phyloP scores from a whole-genome alignment of 169 alveolate genomes.

The Sarcocystis neurona region DNA sequence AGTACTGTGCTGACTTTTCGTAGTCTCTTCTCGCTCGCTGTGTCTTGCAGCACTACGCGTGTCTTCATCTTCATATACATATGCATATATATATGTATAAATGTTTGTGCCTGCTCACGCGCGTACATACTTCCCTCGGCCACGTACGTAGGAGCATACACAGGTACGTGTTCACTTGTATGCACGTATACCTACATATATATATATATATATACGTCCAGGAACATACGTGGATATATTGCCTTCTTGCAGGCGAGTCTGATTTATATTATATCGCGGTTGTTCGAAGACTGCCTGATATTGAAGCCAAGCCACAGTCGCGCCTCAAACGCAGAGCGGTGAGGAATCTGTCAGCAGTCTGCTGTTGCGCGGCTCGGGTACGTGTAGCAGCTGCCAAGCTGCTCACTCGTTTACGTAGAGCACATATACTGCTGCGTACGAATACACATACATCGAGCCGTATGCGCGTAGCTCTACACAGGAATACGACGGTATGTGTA shows the following conservation, averaged over 20 bases:
- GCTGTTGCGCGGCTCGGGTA: no score
- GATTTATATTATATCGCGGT: slow-evolving; percentile 34
- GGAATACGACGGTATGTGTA: neutral
- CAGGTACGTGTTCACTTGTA: no score
- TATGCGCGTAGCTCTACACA: neutral
- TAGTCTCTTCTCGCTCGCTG: no score
- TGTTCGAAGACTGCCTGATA: slow-evolving; percentile 34
- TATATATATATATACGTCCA: neutral
- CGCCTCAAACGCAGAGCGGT: slow-evolving; percentile 50
- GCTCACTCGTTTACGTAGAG: neutral
- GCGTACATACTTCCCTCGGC: no score
- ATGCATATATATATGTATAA: no score
- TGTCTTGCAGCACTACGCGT: no score
- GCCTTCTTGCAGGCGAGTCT: slow-evolving; percentile 38
- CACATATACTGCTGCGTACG: neutral
- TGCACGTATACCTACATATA: no score
- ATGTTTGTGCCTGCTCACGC: no score
- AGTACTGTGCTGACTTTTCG: no score
- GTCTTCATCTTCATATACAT: no score
- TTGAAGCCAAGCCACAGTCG: slow-evolving; percentile 41
- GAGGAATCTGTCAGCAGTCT: neutral
- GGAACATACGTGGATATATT: neutral
- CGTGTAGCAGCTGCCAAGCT: no score
- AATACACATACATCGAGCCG: neutral
- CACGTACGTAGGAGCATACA: no score